phyloP scores from a whole-genome alignment of 73 alveolate genomes.

The Paraurostyla sp. region DNA sequence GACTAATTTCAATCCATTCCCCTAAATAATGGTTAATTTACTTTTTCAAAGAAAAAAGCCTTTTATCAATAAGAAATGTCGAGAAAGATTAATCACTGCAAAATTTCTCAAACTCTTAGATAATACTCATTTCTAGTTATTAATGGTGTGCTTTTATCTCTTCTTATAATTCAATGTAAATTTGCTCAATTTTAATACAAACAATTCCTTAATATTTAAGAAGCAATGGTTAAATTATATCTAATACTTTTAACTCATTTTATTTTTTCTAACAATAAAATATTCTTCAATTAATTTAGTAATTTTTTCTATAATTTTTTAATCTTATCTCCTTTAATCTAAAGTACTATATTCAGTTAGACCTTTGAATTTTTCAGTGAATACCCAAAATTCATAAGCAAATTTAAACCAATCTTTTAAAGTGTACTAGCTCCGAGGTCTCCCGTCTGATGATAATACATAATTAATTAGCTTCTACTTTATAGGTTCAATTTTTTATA shows the following conservation, averaged over 20 bases:
- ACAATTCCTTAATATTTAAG: background rate
- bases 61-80: background rate
- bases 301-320: background rate
- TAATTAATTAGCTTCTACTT: background rate
- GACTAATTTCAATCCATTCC: background rate
- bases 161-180: background rate
- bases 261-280: too few relatives aligned
- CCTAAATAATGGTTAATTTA: background rate
- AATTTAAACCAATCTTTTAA: conserved; percentile 26
- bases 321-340: conserved; percentile 2
- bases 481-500: background rate
- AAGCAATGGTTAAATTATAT: too few relatives aligned
- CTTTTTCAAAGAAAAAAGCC: background rate
- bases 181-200: background rate
- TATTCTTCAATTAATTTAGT: background rate
- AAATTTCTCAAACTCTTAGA: background rate
- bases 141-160: background rate
- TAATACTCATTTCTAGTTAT: background rate
- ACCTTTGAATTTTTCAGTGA: background rate
- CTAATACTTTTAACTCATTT: too few relatives aligned
- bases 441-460: background rate
- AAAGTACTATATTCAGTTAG: background rate
- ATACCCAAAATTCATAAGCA: conserved; percentile 17
- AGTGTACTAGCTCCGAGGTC: background rate
- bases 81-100: background rate